These are phyloP conservation scores for Mortierella sp. DNA, from an alignment of 371 early-diverging fungal species.

Conservation along the genomic window DNA sequence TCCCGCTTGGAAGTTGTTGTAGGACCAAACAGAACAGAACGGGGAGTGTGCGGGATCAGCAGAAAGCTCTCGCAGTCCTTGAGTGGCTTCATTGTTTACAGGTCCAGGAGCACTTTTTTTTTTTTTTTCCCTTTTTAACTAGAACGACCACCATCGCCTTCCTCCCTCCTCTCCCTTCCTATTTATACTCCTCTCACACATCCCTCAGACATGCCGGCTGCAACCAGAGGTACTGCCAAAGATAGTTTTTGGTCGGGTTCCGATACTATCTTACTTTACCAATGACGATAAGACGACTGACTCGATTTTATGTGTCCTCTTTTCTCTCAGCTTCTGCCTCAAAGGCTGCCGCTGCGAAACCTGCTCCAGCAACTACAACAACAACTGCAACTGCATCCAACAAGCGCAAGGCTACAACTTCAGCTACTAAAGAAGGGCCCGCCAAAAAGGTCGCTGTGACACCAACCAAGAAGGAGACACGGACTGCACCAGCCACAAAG, in stretches of 20 bases:
- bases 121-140: slow-evolving; percentile 3
- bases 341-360: slow-evolving; percentile 18
- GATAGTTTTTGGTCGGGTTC: background rate
- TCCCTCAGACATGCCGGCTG: slow-evolving; percentile 24
- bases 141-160: background rate
- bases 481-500: slow-evolving; percentile 35
- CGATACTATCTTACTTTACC: background rate
- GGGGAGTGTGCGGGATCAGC: slow-evolving; percentile 1
- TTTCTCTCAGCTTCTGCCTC: slow-evolving; percentile 13
- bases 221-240: slow-evolving; percentile 35
- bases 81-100: slow-evolving; percentile 23
- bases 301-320: slow-evolving; percentile 1
- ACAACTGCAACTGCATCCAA: slow-evolving; percentile 8
- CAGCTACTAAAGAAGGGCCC: slow-evolving; percentile 37
- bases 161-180: background rate
- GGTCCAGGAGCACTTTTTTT: background rate
- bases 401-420: slow-evolving; percentile 45
- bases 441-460: slow-evolving; percentile 37
- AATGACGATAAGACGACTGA: background rate
- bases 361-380: slow-evolving; percentile 17
- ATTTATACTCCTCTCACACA: background rate
- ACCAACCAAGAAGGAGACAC: slow-evolving; percentile 28
- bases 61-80: too few relatives aligned
- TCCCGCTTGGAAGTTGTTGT: too few relatives aligned
- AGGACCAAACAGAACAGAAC: too few relatives aligned